Conservation (phyloP, 192 early-diverging fungal genomes). For the Linnemannia zychae region DNA sequence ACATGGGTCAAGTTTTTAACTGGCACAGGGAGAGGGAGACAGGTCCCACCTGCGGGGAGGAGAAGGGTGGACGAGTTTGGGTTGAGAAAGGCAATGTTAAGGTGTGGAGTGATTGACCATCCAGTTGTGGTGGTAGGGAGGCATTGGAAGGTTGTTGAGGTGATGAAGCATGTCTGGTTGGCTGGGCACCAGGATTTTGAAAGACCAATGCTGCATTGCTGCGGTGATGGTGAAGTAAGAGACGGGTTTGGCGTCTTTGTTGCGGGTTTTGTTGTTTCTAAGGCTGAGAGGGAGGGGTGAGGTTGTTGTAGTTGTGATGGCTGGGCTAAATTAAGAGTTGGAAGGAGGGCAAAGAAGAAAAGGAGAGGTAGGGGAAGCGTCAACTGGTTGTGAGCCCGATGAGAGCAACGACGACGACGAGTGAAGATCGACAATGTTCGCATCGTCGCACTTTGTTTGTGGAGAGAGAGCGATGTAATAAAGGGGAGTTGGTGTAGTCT, state of each 20-base stretch:
- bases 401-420: background rate
- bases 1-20: background rate
- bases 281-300: background rate
- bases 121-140: background rate
- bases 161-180: background rate
- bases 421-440: background rate
- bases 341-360: background rate
- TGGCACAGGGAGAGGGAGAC: background rate
- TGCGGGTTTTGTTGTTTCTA: background rate
- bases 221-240: background rate
- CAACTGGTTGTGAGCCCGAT: background rate
- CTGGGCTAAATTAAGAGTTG: background rate
- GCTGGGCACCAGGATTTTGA: background rate
- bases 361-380: background rate
- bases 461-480: too few species aligned
- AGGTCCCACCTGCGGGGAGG: background rate
- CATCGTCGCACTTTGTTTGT: background rate
- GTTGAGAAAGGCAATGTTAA: background rate
- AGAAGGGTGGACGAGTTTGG: background rate
- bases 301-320: background rate
- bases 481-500: background rate
- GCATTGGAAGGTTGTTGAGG: background rate
- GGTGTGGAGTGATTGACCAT: conserved; percentile 5
- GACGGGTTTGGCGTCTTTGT: background rate
- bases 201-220: background rate